Evolutionary conservation across 2,329 filamentous ascomycete genomes (phyloP).

Genomic region (Hypoxylon sp.): DNA sequence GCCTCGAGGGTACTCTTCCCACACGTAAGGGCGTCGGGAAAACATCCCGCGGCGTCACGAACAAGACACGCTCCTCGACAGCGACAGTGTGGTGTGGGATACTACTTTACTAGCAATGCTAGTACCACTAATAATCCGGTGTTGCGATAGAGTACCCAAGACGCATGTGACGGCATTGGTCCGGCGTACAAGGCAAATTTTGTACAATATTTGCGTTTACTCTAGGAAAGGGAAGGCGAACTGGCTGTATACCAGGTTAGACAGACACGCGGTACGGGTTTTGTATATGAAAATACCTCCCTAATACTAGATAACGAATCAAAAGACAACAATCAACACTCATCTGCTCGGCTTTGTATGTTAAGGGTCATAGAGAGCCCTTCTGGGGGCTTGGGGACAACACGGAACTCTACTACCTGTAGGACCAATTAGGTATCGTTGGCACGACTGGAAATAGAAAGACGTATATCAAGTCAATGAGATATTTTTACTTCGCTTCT

Average conservation of each 20-base stretch:
- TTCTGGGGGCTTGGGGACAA: background rate
- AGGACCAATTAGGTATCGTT: too few relatives aligned
- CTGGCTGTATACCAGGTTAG: background rate
- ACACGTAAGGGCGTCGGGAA: background rate
- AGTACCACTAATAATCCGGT: background rate
- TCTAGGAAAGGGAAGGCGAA: background rate
- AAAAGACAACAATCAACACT: background rate
- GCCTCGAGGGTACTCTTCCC: too few relatives aligned
- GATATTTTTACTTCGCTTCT: too few relatives aligned
- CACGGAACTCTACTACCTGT: too few relatives aligned
- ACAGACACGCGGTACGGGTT: background rate
- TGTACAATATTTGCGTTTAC: constrained; percentile 2
- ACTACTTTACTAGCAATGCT: background rate
- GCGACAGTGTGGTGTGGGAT: background rate
- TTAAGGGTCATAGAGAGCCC: background rate
- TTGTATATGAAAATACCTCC: background rate
- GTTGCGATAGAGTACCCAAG: background rate
- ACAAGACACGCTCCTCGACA: background rate
- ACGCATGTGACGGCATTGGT: constrained; percentile 3
- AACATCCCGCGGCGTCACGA: background rate
- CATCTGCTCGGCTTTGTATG: background rate
- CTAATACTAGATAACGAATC: constrained; percentile 12
- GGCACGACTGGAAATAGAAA: too few relatives aligned
- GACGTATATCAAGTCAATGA: too few relatives aligned
- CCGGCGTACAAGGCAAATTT: constrained; percentile 5